Base-by-base conservation (phyloP, 108 stramenopile species). In the Skeletonema marinoi region DNA sequence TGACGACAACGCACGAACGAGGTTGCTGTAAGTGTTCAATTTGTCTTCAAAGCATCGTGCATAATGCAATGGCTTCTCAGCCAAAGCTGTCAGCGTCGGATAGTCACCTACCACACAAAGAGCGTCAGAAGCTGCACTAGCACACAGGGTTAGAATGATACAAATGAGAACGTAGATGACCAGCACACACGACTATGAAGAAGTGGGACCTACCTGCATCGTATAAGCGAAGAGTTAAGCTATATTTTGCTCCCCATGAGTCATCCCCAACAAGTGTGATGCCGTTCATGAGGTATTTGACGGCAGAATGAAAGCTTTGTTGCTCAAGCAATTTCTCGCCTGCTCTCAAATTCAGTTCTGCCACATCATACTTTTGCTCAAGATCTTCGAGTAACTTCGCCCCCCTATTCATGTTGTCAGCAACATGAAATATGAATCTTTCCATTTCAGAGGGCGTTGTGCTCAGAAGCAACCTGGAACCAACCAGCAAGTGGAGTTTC, bases 201-300 rank as follows among this genome's bases (percentile, higher is more conserved):
- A 65, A 38, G 17, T 41, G 11, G 44, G 11, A 65, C 65, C 7
- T 41, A 65, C 65, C 65, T 65, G 25, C 25, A 25, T 25, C 25
- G 25, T 25, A 25, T 25, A 25, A 25, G 25, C 25, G 25, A 25
- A 25, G 63, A 14, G 78, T 84, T 6, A 93, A 75, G 66, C 82
- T 84, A 51, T 90, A 90, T 11, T 79, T 32, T 16, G 72, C 19
- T 14, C 78, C 83, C 92, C 92, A 93, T 48, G 68, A 67, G 25
- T 78, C 81, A n/a, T 71, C 42, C 13, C 67, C 65, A 14, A 89
- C 77, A 25, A 88, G 42, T 17, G 74, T 66, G 7, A 89, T 77
- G 14, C 84, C 91, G 36, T 79, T 64, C 32, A 77, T 29, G 29
- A 89, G 65, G 65, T 88, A 87, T 6, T 58, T 72, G 1, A 79